These are phyloP conservation scores for Amanita pallidorosea DNA, from an alignment of 768 basidiomycete genomes.

Conservation along the genomic window DNA sequence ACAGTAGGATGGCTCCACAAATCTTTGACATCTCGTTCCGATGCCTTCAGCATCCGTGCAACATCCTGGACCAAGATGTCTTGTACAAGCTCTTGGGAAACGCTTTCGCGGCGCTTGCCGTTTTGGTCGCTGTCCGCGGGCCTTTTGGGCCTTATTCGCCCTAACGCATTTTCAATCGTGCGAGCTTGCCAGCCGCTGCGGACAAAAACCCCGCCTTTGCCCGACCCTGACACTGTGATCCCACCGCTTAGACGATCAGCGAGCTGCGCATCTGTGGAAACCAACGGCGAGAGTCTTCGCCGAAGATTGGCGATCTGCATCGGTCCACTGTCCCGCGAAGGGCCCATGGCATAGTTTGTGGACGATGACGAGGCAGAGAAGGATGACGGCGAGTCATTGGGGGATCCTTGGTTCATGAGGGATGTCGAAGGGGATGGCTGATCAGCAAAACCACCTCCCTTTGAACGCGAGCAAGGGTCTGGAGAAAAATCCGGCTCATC, in stretches of 20 bases:
- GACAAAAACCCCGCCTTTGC: slow-evolving; percentile 65
- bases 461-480: slow-evolving; percentile 19
- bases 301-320: slow-evolving; percentile 46
- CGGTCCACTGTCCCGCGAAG: slow-evolving; percentile 18
- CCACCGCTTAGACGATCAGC: slow-evolving; percentile 70
- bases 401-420: slow-evolving; percentile 15
- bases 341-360: slow-evolving; percentile 13
- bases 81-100: slow-evolving; percentile 23
- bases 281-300: slow-evolving; percentile 46
- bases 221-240: slow-evolving; percentile 62
- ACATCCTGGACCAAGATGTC: slow-evolving; percentile 54
- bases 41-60: slow-evolving; percentile 44
- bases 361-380: slow-evolving; percentile 20
- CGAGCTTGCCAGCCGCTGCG: slow-evolving; percentile 76
- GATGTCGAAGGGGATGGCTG: slow-evolving; percentile 31
- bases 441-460: slow-evolving; percentile 23
- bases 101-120: slow-evolving; percentile 21
- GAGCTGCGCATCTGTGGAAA: slow-evolving; percentile 50
- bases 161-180: slow-evolving; percentile 43
- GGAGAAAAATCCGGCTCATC: slow-evolving; percentile 24
- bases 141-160: slow-evolving; percentile 25
- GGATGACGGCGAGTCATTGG: slow-evolving; percentile 17
- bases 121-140: slow-evolving; percentile 17
- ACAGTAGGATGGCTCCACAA: slow-evolving; percentile 71
- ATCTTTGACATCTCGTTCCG: slow-evolving; percentile 53